Evolutionary conservation across 306 rosid species (phyloP), one percentile per base, ranked within the genome.

Genomic region (Pyrus communis): DNA sequence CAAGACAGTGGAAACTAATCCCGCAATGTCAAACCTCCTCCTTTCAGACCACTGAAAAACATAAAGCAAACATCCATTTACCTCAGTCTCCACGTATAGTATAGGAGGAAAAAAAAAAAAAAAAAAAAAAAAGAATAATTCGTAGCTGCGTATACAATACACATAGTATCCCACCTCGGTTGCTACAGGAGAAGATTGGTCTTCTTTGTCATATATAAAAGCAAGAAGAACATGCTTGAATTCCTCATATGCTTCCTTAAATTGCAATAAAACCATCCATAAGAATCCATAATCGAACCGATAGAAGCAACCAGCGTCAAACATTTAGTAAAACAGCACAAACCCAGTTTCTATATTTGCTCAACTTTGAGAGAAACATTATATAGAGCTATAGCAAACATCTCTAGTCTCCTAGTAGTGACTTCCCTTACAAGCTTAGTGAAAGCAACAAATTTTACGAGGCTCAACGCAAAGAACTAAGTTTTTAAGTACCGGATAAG

Each of bases 211-310:
- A 79, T 96, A 96, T 59, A 96, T 88, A 82, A 96, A 89, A 40
- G 99, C 96, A 60, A 96, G 99, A 52, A 96, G 86, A 66, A 96
- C 93, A 73, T 96, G 99, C 89, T 96, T 96, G 89, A 96, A 96
- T 83, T 96, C 99, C 93, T 88, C 98, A 43, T 96, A 96, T 75
- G 99, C 99, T 89, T 96, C 99, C 99, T 96, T 89, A 75, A 91
- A 51, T 75, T 61, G 77, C 81, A 85, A 81, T 76, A 84, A 67
- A 79, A 57, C 73, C 75, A 75, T 87, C 81, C 46, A 64, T 84
- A 84, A 90, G 75, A 79, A 83, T 63, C 70, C 57, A 77, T 35
- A 58, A n/a, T 17, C 49, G 11, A 45, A 65, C 12, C 67, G 45
- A 76, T 51, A 71, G 9, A 23, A 72, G 22, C 43, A 58, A 64